phyloP scores from a whole-genome alignment of 305 asterid genomes.

The Fraxinus velutina region DNA sequence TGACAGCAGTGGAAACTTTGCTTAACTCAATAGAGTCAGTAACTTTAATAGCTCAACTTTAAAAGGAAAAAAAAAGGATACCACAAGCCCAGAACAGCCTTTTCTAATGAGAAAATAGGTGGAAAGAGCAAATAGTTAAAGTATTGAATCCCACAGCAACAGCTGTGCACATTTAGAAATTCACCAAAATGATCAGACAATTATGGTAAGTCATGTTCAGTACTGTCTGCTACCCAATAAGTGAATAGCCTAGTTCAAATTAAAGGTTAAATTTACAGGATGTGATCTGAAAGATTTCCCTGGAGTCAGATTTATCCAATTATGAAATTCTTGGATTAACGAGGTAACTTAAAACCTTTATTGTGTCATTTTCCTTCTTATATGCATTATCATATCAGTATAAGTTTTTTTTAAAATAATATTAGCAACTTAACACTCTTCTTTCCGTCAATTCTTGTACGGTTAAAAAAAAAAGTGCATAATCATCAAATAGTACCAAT shows the following conservation, averaged over 20 bases:
- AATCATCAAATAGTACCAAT: neutral
- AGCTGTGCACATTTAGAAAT: neutral
- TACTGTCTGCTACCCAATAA: neutral
- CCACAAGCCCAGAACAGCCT: neutral
- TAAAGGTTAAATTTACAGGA: conserved; percentile 1
- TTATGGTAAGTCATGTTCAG: neutral
- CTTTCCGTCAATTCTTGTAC: neutral
- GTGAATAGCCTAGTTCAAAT: neutral
- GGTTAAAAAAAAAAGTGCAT: neutral
- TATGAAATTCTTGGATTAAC: conserved; percentile 1
- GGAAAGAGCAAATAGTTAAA: neutral
- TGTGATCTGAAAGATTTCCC: neutral
- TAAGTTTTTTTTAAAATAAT: neutral
- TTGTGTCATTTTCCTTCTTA: neutral
- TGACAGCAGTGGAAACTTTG: neutral
- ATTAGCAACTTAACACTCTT: neutral
- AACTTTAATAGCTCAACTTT: neutral
- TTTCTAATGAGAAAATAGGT: neutral
- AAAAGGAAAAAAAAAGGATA: neutral
- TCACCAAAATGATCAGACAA: neutral
- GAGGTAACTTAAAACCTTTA: neutral
- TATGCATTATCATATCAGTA: neutral
- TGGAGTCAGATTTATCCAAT: conserved; percentile 4
- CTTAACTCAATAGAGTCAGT: neutral
- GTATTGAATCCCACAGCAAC: neutral